Conservation (phyloP, 2,329 filamentous ascomycete species). For the Trichoderma endophyticum region DNA sequence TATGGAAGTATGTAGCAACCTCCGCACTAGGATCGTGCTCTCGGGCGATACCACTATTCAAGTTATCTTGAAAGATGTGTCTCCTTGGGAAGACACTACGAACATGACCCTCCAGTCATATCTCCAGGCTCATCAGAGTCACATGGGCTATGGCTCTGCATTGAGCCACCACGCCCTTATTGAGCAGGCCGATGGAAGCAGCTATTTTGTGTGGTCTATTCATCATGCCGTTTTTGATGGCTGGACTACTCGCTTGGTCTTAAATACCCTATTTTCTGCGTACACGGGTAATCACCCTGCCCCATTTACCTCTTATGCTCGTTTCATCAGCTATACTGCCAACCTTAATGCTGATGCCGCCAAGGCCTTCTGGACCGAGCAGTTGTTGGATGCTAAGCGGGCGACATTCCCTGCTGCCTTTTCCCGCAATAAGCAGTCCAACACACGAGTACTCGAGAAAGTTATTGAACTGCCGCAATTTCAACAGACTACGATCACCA, state of each 20-base stretch:
- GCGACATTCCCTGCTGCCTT: slow-evolving; percentile 11
- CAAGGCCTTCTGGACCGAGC: slow-evolving; percentile 6
- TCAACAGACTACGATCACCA: slow-evolving; percentile 17
- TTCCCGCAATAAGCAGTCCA: background rate
- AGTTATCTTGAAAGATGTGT: slow-evolving; percentile 17
- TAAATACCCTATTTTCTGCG: background rate
- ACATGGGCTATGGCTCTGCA: slow-evolving; percentile 9
- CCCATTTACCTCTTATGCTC: slow-evolving; percentile 30
- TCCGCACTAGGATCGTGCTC: slow-evolving; percentile 24
- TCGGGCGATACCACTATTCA: slow-evolving; percentile 12
- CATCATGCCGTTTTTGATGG: slow-evolving; percentile 14
- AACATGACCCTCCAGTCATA: slow-evolving; percentile 2
- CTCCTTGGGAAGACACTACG: background rate
- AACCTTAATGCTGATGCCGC: background rate
- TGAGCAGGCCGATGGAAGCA: background rate
- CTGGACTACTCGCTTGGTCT: background rate
- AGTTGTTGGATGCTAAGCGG: slow-evolving; percentile 15
- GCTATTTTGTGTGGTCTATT: slow-evolving; percentile 6
- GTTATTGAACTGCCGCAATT: background rate
- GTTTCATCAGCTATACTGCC: slow-evolving; percentile 20
- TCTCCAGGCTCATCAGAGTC: background rate
- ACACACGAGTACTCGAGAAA: slow-evolving; percentile 1
- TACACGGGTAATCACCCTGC: background rate
- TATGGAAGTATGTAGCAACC: slow-evolving; percentile 19
- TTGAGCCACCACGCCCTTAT: background rate